These are phyloP conservation scores for Cadophora sp. DNA, from an alignment of 2,329 filamentous ascomycete genomes.

Conservation along the genomic window DNA sequence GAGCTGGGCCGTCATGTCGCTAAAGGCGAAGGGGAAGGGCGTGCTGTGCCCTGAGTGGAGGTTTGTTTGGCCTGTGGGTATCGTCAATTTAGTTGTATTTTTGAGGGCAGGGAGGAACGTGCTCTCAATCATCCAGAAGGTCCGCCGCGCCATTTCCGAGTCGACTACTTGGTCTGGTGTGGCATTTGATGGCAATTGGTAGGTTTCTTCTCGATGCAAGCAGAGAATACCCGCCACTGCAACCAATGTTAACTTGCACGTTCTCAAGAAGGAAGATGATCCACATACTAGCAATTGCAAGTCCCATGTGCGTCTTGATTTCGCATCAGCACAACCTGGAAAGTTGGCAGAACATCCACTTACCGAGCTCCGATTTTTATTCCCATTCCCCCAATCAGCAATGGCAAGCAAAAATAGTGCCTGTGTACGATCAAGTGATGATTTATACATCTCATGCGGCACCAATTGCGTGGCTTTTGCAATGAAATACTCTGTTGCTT, in stretches of 20 bases:
- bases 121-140: constrained; percentile 49
- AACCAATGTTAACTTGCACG: background rate
- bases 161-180: constrained; percentile 44
- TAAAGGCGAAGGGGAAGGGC: constrained; percentile 45
- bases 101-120: background rate
- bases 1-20: constrained; percentile 48
- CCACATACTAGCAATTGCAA: constrained; percentile 41
- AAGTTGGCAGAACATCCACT: constrained; percentile 34
- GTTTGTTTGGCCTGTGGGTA: constrained; percentile 43
- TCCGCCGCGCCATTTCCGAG: constrained; percentile 46
- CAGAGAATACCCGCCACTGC: constrained; percentile 46
- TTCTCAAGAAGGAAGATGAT: no score
- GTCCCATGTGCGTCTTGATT: constrained; percentile 51
- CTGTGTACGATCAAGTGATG: constrained; percentile 62
- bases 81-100: background rate
- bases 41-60: constrained; percentile 47
- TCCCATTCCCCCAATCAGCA: constrained; percentile 63
- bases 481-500: constrained; percentile 61
- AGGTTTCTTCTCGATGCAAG: constrained; percentile 49
- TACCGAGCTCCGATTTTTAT: constrained; percentile 61
- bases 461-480: constrained; percentile 57
- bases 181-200: constrained; percentile 39
- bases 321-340: background rate
- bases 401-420: constrained; percentile 65
- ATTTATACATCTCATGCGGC: constrained; percentile 58